Evolutionary conservation across 169 alveolate genomes (phyloP), one percentile per base, ranked within the genome.

Genomic region (Cryptosporidium viatorum): DNA sequence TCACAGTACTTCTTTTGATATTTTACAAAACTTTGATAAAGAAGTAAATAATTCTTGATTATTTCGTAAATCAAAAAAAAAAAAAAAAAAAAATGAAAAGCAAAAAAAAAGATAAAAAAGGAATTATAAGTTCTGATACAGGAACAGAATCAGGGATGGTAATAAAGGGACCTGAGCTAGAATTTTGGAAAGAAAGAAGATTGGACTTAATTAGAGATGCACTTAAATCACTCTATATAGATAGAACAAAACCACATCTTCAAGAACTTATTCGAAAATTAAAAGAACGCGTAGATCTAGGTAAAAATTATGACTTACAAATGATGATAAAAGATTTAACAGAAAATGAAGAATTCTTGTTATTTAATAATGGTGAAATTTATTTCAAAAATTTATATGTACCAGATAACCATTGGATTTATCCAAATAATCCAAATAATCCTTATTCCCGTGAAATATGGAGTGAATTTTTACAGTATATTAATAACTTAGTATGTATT

Each of bases 361-460:
- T 69, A n/a, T 69, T 31, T 43, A 31, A 43, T 21, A 69, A 45
- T 43, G 60, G 60, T 14, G 84, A 69, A 14, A 48, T 69, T 41
- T 69, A 69, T 23, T 43, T 69, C 23, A 35, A 26, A 41, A 69
- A 69, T 69, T 41, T 12, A 33, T 5, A 69, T 21, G 84, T 69
- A n/a, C 60, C 45, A 5, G 60, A 69, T 9, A n/a, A 37, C 37
- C 84, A 69, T 69, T 69, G 84, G 84, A 23, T 69, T 21, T 65
- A 69, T 69, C 84, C 84, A 23, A 69, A 69, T 23, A 21, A 69
- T 69, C 84, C 84, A 23, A 48, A 69, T 21, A 48, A 69, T 69
- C 84, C 84, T 69, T 69, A 69, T 69, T 69, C 84, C 45, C 62
- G 39, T 39, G 60, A 45, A 41, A 37, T 69, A 37, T 69, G 84